Base-by-base conservation (phyloP, 257 asterid genomes). In the Hygrophila difformis region DNA sequence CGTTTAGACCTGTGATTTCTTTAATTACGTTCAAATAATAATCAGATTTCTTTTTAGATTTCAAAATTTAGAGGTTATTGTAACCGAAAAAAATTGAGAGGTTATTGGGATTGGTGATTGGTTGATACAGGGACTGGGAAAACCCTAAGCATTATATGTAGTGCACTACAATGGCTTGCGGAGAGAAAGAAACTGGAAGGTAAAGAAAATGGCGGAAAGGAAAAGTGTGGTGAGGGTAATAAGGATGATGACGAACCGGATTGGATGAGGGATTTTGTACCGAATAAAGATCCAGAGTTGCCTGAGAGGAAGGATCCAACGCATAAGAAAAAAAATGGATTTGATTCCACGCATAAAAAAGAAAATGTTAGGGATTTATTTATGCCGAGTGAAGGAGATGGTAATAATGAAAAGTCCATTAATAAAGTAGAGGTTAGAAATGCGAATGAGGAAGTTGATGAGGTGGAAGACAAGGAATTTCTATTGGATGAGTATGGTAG, bases 111-210 rank as follows among this genome's bases (percentile, higher is more conserved):
- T n/a, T n/a, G n/a, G n/a, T n/a, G n/a, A n/a, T n/a, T n/a, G n/a
- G n/a, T 26, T 45, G 56, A 38, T 65, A 0, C 77, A 87, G 98
- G 98, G 47, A 89, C 98, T 50, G 98, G 98, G 18, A 89, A 89
- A 80, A 89, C 98, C 38, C 72, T 89, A 24, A 89, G 98, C 67
- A 82, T 89, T 55, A 89, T 85, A 47, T 89, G 96, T 60, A 82
- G 98, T 82, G 93, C 98, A 6, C 62, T 89, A 68, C 98, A 89
- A 52, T 89, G 98, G 98, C 82, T 85, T 41, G 76, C 76, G 8
- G 94, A 89, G 59, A 76, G 66, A 48, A 79, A 68, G 73, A 67
- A 78, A 16, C 35, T 57, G 14, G 62, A 62, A 47, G 51, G 40
- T 40, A 38, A 46, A 45, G 51, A 22, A 41, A 40, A 22, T 23